Evolutionary conservation across 2,329 filamentous ascomycete species (phyloP), one percentile per base, ranked within the genome.

Genomic region (Clarireedia monteithiana): DNA sequence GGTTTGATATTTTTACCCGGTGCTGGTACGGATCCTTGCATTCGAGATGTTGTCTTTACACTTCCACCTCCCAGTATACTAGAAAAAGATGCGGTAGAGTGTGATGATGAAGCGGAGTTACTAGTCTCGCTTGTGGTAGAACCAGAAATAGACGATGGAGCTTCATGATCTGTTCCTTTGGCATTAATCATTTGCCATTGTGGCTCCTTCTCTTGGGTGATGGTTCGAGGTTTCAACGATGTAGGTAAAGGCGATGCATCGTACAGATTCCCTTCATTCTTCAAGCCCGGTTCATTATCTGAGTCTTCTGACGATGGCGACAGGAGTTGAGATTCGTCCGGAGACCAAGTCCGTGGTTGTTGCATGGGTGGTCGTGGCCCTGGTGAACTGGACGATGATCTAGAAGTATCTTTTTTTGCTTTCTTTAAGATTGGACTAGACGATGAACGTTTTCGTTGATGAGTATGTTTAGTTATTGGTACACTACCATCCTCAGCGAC

Each of bases 181-280:
- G 56, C 54, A n/a, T 56, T 58, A 36, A 65, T 47, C 58, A 66
- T 67, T 53, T 64, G 59, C 66, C 65, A 66, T 17, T 49, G 40
- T 34, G 62, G 61, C 47, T 67, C 66, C 14, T 47, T 53, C 26
- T 48, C 42, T 12, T 53, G 40, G 20, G 39, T 42, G 7, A 57
- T 40, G 27, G 60, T 53, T 27, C 52, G 59, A 1, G 63, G 59
- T 50, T 63, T 66, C 27, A 60, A 58, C 9, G 58, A 57, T 6
- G 57, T 48, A 4, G 58, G 57, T 10, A 57, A 27, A 38, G 53
- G 44, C 9, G 51, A 48, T 6, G 30, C 24, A 30, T 14, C 17
- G 14, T 52, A 27, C 10, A 9, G 10, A 6, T 40, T 27, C 38
- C n/a, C 30, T 9, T 36, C 44, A 36, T 48, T 40, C 5, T 24